Base-by-base conservation (phyloP, 805 yeast species). In the Hemisphaericaspora nanyangensis region DNA sequence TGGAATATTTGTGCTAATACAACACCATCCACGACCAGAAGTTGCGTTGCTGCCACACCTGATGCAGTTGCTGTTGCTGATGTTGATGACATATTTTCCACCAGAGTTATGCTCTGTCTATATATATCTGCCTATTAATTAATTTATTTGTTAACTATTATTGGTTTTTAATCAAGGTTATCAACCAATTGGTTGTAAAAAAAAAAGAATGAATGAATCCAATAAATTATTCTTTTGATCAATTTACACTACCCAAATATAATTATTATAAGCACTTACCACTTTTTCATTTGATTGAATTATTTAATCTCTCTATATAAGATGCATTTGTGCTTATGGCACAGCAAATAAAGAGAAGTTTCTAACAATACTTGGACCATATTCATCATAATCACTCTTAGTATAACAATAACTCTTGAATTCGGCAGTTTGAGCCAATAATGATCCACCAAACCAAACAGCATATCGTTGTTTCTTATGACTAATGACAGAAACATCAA, bases 391-490 rank as follows among this genome's bases (percentile, higher is more conserved):
- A 58, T 93, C 99, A 57, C 84, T 82, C 70, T 93, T 93, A 17
- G 99, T 91, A 70, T 93, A 93, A 63, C 98, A 93, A 65, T 90
- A 90, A 62, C 95, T 80, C 65, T 85, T 87, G 70, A 93, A 93
- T 67, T 93, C 99, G 17, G 95, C 81, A 8, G 99, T 93, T 70
- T 91, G 98, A 1, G 99, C 98, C 58, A 93, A 74, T 51, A 93
- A 70, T 16, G 95, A 85, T 50, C 99, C 99, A 52, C 99, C 99
- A 60, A 91, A 93, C 99, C 99, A 93, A 43, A 93, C 99, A 3
- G 99, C 99, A 57, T 93, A 88, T 62, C 96, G 79, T 71, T 93
- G 99, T 67, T 93, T 85, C 72, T 91, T 89, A 70, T 93, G 99
- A 20, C 95, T 80, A 49, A 93, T 90, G 45, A 93, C 99, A 67